These are phyloP conservation scores for Melocanna baccifera DNA, from an alignment of 176 grass and related monocot species.

Conservation along the genomic window DNA sequence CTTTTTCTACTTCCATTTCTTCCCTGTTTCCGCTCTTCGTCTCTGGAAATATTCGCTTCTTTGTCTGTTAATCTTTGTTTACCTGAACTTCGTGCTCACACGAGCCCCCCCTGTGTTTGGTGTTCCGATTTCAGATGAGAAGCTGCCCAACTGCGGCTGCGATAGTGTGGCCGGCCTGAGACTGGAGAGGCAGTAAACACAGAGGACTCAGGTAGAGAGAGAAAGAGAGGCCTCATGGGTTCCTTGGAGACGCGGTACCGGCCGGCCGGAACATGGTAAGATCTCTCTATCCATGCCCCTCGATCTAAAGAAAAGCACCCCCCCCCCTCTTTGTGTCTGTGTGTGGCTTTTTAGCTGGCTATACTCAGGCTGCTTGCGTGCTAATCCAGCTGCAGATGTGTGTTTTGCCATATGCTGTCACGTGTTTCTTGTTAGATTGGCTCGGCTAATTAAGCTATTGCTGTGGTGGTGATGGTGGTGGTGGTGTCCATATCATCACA, in stretches of 20 bases:
- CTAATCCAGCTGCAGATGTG: conserved; percentile 36
- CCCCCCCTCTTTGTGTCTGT: not conserved
- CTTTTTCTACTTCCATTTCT: too few species aligned
- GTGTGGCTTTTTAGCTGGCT: conserved; percentile 25
- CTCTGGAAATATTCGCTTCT: not conserved
- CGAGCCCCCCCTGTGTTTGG: not conserved
- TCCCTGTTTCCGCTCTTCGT: not conserved
- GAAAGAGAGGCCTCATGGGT: conserved; percentile 34
- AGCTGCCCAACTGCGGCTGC: conserved; percentile 32
- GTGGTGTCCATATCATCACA: not conserved
- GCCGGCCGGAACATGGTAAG: conserved; percentile 54
- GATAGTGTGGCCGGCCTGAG: conserved; percentile 30
- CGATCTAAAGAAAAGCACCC: conserved; percentile 14
- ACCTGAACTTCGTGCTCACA: not conserved
- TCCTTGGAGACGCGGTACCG: conserved; percentile 63
- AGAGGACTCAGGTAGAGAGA: not conserved
- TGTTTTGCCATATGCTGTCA: conserved; percentile 41
- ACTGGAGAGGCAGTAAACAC: not conserved
- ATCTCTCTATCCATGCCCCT: not conserved
- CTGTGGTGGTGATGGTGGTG: not conserved
- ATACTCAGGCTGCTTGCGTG: conserved; percentile 22
- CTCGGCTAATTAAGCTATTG: conserved; percentile 6
- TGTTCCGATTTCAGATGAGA: conserved; percentile 47
- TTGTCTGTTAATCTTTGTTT: not conserved
- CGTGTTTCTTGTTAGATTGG: conserved; percentile 30